A percentile compares a stretch with the other conserved stretches of the same genome.
These are phyloP conservation scores for Phytopythium oedochilum DNA, from an alignment of 352 stramenopile species.

Conservation along the genomic window DNA sequence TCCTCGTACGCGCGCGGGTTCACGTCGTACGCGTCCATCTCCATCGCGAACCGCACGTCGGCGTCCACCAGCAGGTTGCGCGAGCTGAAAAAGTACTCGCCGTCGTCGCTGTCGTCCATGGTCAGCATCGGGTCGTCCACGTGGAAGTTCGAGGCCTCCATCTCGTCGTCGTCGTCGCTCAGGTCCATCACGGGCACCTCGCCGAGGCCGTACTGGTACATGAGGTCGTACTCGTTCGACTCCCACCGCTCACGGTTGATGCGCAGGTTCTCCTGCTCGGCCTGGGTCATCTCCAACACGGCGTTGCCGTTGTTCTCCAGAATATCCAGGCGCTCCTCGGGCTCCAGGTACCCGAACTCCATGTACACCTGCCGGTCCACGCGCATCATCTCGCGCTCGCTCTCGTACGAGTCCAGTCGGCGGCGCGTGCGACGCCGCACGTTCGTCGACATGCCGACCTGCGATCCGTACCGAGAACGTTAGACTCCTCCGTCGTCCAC, in stretches of 20 bases:
- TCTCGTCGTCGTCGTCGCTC: conserved; percentile 49
- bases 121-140: conserved; percentile 43
- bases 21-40: conserved; percentile 72
- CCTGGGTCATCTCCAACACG: conserved; percentile 53
- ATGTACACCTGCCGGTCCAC: conserved; percentile 76
- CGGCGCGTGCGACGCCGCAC: conserved; percentile 62
- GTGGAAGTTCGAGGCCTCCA: conserved; percentile 27
- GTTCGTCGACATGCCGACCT: conserved; percentile 64
- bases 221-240: conserved; percentile 82
- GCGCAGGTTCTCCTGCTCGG: conserved; percentile 62
- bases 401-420: conserved; percentile 62
- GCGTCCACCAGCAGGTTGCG: conserved; percentile 41
- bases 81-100: conserved; percentile 50
- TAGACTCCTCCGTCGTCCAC: no score
- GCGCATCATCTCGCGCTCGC: conserved; percentile 45
- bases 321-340: conserved; percentile 72
- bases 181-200: conserved; percentile 60
- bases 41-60: conserved; percentile 59
- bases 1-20: conserved; percentile 54
- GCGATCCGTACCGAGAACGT: background rate
- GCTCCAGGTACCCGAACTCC: conserved; percentile 76
- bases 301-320: conserved; percentile 64
- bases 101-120: conserved; percentile 41
- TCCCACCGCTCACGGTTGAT: conserved; percentile 82
- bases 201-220: conserved; percentile 75